Evolutionary conservation across 352 stramenopile genomes (phyloP), one percentile per base, ranked within the genome.

Genomic region (Phytophthora colocasiae): DNA sequence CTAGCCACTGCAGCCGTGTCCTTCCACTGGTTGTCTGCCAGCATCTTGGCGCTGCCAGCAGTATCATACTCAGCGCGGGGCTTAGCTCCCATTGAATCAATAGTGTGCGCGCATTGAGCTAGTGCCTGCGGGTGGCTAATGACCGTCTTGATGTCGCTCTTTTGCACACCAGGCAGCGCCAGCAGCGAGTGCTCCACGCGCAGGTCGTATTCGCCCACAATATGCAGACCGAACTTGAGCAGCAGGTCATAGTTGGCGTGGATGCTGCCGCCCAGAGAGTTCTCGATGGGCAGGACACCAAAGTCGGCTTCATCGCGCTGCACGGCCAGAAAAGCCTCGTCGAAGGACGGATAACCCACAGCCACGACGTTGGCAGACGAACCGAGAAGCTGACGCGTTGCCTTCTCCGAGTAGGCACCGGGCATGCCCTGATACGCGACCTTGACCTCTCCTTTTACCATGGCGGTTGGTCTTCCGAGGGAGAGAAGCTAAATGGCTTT

Each of bases 401-500:
- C 94, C 74, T 99, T 98, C 87, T 99, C 96, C 17, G 95, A 98
- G 83, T 99, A 99, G 1, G 96, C 97, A 26, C 97, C 97, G 26
- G 96, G 90, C 75, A 98, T 95, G 49, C 97, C 97, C 81, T 99
- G 96, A 77, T 98, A 99, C 60, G 93, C 89, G 27, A 99, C 84
- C 80, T 95, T 93, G 53, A 98, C 84, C 58, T 83, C 80, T 44
- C 58, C 63, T 29, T 63, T 71, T 46, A 78, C 32, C 54, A 62
- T 58, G 15, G 43, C 27, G 14, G 22, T 26, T 31, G 24, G 22
- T 38, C 26, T 43, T 32, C 38, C 38, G 31, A 10, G 31, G 9
- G 31, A 36, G 31, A 36, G 31, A 36, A 14, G 31, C 31, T 36
- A 36, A 36, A 36, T 36, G 31, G 31, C 8, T 36, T 36, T 36